Evolutionary conservation across 148 eudicot species (phyloP).

Genomic region (Tetragonia tetragonoides): DNA sequence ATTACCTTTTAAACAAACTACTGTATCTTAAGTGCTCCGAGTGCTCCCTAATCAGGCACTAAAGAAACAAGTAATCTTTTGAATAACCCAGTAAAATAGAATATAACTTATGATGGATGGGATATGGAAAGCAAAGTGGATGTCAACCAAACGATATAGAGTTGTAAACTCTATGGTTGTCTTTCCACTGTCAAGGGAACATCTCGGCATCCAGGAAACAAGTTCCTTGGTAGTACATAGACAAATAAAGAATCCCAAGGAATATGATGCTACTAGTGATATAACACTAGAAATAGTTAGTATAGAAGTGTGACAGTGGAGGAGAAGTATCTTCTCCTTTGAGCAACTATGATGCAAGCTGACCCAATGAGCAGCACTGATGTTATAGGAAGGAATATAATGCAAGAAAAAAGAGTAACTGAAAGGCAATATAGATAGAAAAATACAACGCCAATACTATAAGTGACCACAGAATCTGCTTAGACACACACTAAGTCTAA

Average conservation of each 20-base stretch:
- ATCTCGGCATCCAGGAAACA: conserved; percentile 24
- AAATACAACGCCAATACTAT: background rate
- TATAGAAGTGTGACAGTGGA: conserved; percentile 4
- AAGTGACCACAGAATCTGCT: background rate
- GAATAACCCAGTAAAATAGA: background rate
- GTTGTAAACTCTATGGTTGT: conserved; percentile 18
- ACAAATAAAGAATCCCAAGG: background rate
- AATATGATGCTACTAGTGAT: background rate
- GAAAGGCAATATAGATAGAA: background rate
- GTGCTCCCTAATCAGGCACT: conserved; percentile 3
- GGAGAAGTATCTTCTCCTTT: background rate
- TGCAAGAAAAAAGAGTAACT: background rate
- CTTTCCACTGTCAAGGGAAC: conserved; percentile 21
- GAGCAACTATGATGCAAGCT: background rate
- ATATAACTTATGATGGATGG: conserved; percentile 11
- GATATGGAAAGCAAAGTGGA: conserved; percentile 20
- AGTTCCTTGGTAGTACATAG: background rate
- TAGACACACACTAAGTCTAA: background rate
- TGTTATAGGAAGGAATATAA: conserved; percentile 1
- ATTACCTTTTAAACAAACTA: conserved; percentile 6
- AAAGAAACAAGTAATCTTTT: background rate
- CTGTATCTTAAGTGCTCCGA: conserved; percentile 9
- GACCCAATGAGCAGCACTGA: conserved; percentile 3
- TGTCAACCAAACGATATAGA: conserved; percentile 18
- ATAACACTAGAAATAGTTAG: background rate